phyloP scores from a whole-genome alignment of 1,139 yeast genomes.

The Hemisphaericaspora subhashii region DNA sequence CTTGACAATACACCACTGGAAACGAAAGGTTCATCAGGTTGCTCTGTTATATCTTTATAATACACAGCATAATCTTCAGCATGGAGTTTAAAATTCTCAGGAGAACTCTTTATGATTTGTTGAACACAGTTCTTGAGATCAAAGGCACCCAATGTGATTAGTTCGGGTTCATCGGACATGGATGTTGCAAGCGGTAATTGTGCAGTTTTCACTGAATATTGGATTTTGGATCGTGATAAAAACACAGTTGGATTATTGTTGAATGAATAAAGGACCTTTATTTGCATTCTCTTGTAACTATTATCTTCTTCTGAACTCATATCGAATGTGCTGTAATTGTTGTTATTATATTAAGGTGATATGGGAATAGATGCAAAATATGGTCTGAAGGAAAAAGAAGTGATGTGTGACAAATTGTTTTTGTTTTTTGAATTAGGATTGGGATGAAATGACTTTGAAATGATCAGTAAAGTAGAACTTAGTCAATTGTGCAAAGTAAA shows the following conservation, averaged over 20 bases:
- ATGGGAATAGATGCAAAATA: neutral
- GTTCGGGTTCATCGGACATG: conserved; percentile 26
- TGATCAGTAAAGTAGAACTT: too few species aligned
- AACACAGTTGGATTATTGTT: conserved; percentile 59
- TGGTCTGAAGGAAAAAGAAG: neutral
- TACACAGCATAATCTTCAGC: conserved; percentile 66
- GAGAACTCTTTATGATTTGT: conserved; percentile 53
- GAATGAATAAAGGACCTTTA: conserved; percentile 61
- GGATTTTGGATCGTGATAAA: conserved; percentile 52
- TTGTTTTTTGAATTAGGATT: too few species aligned
- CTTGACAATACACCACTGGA: conserved; percentile 66
- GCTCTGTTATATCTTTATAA: conserved; percentile 70
- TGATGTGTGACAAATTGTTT: neutral
- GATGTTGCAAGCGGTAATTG: conserved; percentile 34
- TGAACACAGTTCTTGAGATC: conserved; percentile 52
- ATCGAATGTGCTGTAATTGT: neutral
- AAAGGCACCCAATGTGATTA: conserved; percentile 55
- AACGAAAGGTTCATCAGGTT: conserved; percentile 74
- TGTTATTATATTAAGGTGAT: neutral
- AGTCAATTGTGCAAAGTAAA: too few species aligned
- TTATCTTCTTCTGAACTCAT: conserved; percentile 21
- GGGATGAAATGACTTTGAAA: too few species aligned
- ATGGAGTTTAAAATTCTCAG: conserved; percentile 53
- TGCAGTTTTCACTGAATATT: conserved; percentile 48
- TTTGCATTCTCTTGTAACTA: conserved; percentile 43